Base-by-base conservation (phyloP, 495 filamentous ascomycete species). In the Platismatia glauca region DNA sequence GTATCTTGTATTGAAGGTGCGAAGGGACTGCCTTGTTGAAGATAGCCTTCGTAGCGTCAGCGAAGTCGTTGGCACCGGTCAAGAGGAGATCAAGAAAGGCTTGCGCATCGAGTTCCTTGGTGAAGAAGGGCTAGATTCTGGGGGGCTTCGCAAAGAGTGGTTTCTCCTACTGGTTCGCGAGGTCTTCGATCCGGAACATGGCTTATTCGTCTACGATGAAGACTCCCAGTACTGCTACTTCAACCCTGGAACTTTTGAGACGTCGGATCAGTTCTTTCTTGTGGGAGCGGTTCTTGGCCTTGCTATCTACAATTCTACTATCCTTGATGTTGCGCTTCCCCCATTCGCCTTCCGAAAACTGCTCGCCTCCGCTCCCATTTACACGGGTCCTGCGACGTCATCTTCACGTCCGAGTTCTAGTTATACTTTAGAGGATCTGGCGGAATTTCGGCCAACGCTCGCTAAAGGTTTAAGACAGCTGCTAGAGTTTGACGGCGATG, bases 291-390 rank as follows among this genome's bases (percentile, higher is more conserved):
- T 96, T 37, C 82, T 96, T 33, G 92, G 92, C 5, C 81, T 97
- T 31, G 92, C 92, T 24, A 96, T 97, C 67, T 96, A 97, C 77
- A 96, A 97, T 73, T 95, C 90, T 2, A 97, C 90, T 3, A 96
- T 97, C 67, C 79, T 97, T 8, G 92, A 97, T 69, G 82, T 97
- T 55, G 87, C 89, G 12, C 78, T 97, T 20, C 92, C 92, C 7
- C 91, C 93, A n/a, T 96, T 96, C 71, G 86, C 87, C 2, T 97
- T 96, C 71, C 85, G 89, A 65, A 96, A 96, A 73, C 77, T 96
- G 34, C 78, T 96, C 52, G 86, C 88, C 22, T 81, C 87, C 22
- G 86, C 85, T 8, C 86, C 89, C 9, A 73, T 76, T 20, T 76
- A 80, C 11, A 76, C 72, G 34, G 77, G 75, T 13, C 75, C 82